phyloP scores from a whole-genome alignment of 2,329 filamentous ascomycete genomes.

The Westerdykella ornata region DNA sequence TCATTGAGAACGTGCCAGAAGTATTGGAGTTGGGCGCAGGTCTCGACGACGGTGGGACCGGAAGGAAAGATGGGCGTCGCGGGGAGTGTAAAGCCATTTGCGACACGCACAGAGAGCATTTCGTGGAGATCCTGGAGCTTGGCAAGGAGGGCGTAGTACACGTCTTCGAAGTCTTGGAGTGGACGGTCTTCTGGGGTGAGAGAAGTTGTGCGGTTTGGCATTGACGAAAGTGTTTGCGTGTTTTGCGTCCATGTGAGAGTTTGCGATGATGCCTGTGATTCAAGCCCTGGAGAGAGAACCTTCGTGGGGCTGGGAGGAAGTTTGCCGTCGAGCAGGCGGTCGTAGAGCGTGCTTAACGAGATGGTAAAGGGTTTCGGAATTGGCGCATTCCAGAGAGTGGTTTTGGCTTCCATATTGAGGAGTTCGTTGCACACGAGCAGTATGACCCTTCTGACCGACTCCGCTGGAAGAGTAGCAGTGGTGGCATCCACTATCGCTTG shows the following conservation, averaged over 20 bases:
- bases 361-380: constrained; percentile 20
- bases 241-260: constrained; percentile 9
- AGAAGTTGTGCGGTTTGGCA: constrained; percentile 53
- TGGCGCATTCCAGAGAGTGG: constrained; percentile 4
- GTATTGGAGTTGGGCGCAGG: constrained; percentile 12
- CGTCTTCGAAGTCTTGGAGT: constrained; percentile 29
- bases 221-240: constrained; percentile 4
- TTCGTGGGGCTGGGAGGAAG: constrained; percentile 6
- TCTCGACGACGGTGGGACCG: constrained; percentile 10
- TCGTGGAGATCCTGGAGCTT: constrained; percentile 23
- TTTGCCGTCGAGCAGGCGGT: constrained; percentile 31
- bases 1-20: constrained; percentile 25
- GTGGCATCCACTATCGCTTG: no score
- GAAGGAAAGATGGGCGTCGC: constrained; percentile 8
- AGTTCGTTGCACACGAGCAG: constrained; percentile 5
- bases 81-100: constrained; percentile 19
- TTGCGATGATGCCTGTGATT: neutral
- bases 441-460: neutral
- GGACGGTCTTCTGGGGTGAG: constrained; percentile 52
- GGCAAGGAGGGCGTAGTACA: constrained; percentile 27
- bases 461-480: no score
- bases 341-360: constrained; percentile 21
- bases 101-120: constrained; percentile 16
- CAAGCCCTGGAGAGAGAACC: neutral
- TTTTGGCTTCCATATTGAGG: constrained; percentile 8